Base-by-base conservation (phyloP, 441 rosid species). In the Mallotus repandus region DNA sequence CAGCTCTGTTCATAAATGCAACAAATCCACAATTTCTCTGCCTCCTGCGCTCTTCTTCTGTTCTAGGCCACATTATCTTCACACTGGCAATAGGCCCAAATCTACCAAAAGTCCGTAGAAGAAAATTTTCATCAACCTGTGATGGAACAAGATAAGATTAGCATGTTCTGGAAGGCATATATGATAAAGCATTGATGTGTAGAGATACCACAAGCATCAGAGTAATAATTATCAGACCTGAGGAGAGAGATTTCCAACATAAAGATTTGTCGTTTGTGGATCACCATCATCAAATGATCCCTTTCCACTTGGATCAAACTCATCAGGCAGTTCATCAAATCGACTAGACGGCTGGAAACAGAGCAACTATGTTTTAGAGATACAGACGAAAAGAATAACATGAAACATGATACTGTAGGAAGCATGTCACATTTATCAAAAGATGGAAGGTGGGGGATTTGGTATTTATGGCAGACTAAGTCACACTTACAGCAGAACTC, bases 1-100 rank as follows among this genome's bases (percentile, higher is more conserved):
- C 98, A 78, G 88, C 89, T 82, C 99, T 87, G 70, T 92, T 89
- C 98, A 96, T 96, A 81, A 94, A 96, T 73, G 99, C 93, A 68
- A 96, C 99, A 81, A 96, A 94, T 54, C 98, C 99, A 80, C 98
- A 94, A 82, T 94, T 92, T 84, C 99, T 88, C 81, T 94, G 96
- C 69, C 97, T 88, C 76, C 92, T 88, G 66, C 86, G 72, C 85
- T 96, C 99, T 80, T 96, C 99, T 62, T 96, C 99, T 65, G 99
- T 94, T 83, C 98, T 86, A 60, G 99, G 99, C 99, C 99, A 96
- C 98, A 96, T 96, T 84, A 96, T 94, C 85, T 96, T 94, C 78
- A 96, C 98, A 82, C 99, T 96, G 75, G 99, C 99, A 83, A 96
- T 94, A 69, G 99, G 98, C 69, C 99, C 99, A 89, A 96, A 96